Evolutionary conservation across 768 basidiomycete genomes (phyloP).

Genomic region (Strobilomyces confusus): DNA sequence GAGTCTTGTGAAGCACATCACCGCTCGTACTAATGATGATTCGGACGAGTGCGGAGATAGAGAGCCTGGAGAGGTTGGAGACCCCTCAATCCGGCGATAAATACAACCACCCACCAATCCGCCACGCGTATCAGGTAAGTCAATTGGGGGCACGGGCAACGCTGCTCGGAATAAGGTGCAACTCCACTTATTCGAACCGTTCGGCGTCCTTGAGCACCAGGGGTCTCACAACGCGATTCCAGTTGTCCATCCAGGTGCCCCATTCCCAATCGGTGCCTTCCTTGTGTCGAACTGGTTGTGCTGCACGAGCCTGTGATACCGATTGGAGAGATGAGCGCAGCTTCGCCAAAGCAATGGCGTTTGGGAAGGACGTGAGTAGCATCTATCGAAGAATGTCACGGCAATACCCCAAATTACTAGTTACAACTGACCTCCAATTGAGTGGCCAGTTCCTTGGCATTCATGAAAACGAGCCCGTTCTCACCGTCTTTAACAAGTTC

Average conservation of each 20-base stretch:
- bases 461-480: constrained; percentile 80
- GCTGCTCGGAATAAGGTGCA: background rate
- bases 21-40: background rate
- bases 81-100: background rate
- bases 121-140: constrained; percentile 2
- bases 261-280: constrained; percentile 47
- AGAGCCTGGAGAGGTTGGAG: no score
- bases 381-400: constrained; percentile 35
- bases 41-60: background rate
- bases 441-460: constrained; percentile 60
- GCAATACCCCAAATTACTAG: background rate
- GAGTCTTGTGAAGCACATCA: background rate
- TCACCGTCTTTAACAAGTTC: constrained; percentile 83
- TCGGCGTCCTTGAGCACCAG: constrained; percentile 38
- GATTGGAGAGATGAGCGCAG: constrained; percentile 50
- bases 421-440: constrained; percentile 52
- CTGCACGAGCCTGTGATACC: constrained; percentile 26
- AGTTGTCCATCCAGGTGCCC: constrained; percentile 84
- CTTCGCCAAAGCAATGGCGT: constrained; percentile 42
- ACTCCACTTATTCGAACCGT: constrained; percentile 16
- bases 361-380: constrained; percentile 59
- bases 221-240: constrained; percentile 65
- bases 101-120: background rate
- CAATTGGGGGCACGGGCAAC: background rate
- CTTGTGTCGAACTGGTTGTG: constrained; percentile 16